Evolutionary conservation across 2,329 filamentous ascomycete species (phyloP), one percentile per base, ranked within the genome.

Genomic region (Diaporthe aspalathi): DNA sequence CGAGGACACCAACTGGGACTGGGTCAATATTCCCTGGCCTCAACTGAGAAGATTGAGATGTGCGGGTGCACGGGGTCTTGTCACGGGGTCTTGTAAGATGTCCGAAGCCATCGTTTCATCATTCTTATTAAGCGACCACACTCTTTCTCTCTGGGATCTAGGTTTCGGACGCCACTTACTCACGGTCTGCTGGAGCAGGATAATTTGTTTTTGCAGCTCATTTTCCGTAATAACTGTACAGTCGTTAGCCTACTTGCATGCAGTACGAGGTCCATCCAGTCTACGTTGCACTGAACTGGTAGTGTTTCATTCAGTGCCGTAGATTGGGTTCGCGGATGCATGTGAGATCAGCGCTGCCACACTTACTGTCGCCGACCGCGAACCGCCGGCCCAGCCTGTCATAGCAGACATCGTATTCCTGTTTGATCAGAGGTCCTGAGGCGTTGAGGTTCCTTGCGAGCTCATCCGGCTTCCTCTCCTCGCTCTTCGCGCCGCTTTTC

Each of bases 191-290:
- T 83, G 81, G 45, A 83, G 76, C 16, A 79, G 78, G 52, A 82
- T 82, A 63, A 82, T 77, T 63, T 81, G 79, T 12, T 76, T 76
- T 73, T 83, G 81, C 32, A 82, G 77, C 66, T 80, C 78, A 69
- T 77, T 80, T 69, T 82, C 80, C 1, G 80, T 77, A 29, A 79
- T 72, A 45, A 76, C 77, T 78, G 50, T 5, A 0, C 32, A 12
- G 14, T 50, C 16, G 29, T 65, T 65, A 65, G 60, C 8, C 3
- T 27, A 5, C 5, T n/a, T 12, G 7, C 11, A n/a, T 38, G 29
- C 16, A 12, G 11, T 50, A 29, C n/a, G 45, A 65, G 60, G 45
- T 38, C 50, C 60, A 65, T 65, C 60, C 60, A 14, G n/a, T 50
- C n/a, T 65, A n/a, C 7, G 60, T 50, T 65, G 60, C 45, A 65